Conservation (phyloP, 2,329 filamentous ascomycete genomes). For the Magnaporthiopsis incrustans region DNA sequence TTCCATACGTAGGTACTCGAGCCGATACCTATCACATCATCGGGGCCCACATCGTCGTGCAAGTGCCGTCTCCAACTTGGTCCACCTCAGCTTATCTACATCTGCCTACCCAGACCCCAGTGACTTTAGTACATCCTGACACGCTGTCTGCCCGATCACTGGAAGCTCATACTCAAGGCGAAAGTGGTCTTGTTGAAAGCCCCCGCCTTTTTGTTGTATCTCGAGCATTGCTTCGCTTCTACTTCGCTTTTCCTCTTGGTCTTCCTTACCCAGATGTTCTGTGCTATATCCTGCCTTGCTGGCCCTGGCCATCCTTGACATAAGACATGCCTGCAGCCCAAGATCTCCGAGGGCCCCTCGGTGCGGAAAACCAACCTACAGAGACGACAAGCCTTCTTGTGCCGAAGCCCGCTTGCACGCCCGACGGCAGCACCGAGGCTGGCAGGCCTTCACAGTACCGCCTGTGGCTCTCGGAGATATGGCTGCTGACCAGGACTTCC, state of each 20-base stretch:
- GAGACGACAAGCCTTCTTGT: constrained; percentile 5
- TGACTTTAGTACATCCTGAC: too few species aligned
- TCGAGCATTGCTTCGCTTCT: neutral
- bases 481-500: constrained; percentile 59
- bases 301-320: neutral
- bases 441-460: constrained; percentile 5
- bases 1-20: too few species aligned
- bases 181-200: neutral
- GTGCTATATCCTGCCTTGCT: neutral
- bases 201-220: neutral
- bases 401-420: neutral
- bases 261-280: neutral
- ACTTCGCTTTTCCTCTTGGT: neutral
- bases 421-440: neutral
- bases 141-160: too few species aligned
- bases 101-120: too few species aligned
- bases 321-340: neutral
- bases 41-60: too few species aligned
- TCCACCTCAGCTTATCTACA: too few species aligned
- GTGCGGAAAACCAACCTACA: neutral
- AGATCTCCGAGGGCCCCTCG: neutral
- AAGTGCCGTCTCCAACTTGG: too few species aligned
- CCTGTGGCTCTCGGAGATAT: constrained; percentile 49
- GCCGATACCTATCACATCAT: too few species aligned
- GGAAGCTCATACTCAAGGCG: neutral